phyloP scores from a whole-genome alignment of 345 rosid genomes.

The Combretum micranthum region DNA sequence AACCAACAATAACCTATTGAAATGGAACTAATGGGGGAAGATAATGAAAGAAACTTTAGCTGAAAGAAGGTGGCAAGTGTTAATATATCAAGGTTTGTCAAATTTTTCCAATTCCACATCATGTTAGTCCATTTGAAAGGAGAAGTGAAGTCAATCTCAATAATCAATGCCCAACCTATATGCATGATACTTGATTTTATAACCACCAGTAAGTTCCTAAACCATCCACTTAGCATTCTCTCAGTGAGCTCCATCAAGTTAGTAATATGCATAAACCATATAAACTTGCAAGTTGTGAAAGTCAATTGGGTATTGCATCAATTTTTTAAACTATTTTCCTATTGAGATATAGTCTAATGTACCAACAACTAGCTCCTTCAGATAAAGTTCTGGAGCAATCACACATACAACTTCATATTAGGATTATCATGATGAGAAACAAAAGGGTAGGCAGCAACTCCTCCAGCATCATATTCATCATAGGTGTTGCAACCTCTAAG shows the following conservation, averaged over 20 bases:
- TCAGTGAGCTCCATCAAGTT: conserved; percentile 92
- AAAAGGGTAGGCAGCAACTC: conserved; percentile 96
- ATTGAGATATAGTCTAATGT: conserved; percentile 86
- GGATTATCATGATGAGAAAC: conserved; percentile 90
- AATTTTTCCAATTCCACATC: no score
- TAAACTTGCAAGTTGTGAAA: conserved; percentile 98
- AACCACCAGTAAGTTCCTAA: conserved; percentile 80
- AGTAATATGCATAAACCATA: conserved; percentile 92
- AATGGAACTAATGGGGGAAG: no score
- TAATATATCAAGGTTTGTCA: no score
- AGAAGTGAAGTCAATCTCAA: conserved; percentile 92
- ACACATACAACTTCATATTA: conserved; percentile 82
- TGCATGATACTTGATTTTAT: conserved; percentile 81
- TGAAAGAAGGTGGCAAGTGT: no score
- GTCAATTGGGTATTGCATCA: conserved; percentile 93
- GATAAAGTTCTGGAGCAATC: conserved; percentile 95
- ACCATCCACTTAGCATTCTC: conserved; percentile 92
- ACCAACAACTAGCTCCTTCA: conserved; percentile 90
- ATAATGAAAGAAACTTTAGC: no score
- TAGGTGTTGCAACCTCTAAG: conserved; percentile 96
- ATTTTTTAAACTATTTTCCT: conserved; percentile 96
- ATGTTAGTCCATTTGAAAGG: no score
- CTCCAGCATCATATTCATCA: conserved; percentile 99
- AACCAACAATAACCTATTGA: no score
- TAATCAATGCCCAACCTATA: conserved; percentile 77